Evolutionary conservation across 2,329 filamentous ascomycete species (phyloP).

Genomic region (Cladophialophora exuberans): DNA sequence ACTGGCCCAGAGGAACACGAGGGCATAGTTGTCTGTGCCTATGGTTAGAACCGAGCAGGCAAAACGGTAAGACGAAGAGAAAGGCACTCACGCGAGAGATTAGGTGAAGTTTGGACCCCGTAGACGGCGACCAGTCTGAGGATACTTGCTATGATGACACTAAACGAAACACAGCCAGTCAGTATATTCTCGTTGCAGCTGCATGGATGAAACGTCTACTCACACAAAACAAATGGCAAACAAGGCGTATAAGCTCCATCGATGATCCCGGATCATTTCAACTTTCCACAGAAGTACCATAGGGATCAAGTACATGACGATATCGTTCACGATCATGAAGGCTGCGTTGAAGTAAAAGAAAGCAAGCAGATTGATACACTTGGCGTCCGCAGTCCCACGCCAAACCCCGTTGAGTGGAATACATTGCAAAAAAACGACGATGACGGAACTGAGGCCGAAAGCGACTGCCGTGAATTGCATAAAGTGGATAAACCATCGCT

Average conservation of each 20-base stretch:
- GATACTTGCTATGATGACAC: constrained; percentile 27
- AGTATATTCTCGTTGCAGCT: not conserved
- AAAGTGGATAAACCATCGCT: constrained; percentile 25
- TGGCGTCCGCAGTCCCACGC: constrained; percentile 1
- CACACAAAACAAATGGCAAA: constrained; percentile 25
- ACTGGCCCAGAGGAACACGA: constrained; percentile 24
- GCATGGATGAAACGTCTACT: not conserved
- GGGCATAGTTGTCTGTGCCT: constrained; percentile 25
- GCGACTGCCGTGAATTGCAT: constrained; percentile 22
- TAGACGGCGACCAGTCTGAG: constrained; percentile 25
- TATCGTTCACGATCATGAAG: constrained; percentile 29
- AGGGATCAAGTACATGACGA: constrained; percentile 26
- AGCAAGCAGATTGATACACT: constrained; percentile 24
- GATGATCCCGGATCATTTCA: constrained; percentile 24
- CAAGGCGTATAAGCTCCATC: constrained; percentile 23
- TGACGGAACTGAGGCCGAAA: constrained; percentile 28
- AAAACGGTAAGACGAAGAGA: not conserved
- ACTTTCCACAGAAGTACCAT: constrained; percentile 26
- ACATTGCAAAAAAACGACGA: constrained; percentile 24
- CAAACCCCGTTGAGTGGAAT: constrained; percentile 20
- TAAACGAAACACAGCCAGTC: not conserved
- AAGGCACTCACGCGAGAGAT: constrained; percentile 18
- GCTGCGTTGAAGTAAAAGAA: constrained; percentile 28
- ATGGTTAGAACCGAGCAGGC: not conserved
- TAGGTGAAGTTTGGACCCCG: constrained; percentile 10